Percentiles rank a stretch among this genome's conserved stretches.
Evolutionary conservation across 805 yeast species (phyloP).

Genomic region (Candida broadrunensis): DNA sequence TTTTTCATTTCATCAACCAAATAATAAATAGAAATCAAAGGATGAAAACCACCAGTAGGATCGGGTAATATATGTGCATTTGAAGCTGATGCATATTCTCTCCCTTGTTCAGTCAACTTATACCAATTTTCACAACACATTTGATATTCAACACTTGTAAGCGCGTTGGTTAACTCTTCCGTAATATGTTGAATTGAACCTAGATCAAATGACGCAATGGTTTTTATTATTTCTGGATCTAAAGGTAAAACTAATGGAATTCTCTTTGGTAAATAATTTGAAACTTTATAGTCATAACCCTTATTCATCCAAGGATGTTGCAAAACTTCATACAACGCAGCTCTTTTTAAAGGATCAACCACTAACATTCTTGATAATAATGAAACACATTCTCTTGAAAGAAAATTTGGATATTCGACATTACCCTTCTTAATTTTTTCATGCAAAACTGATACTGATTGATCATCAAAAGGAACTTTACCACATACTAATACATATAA

Average conservation of each 20-base stretch:
- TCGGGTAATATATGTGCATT: constrained; percentile 47
- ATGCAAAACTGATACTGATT: constrained; percentile 85
- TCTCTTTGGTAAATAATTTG: constrained; percentile 73
- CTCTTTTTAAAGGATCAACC: constrained; percentile 82
- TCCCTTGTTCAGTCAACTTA: constrained; percentile 35
- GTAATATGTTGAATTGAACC: constrained; percentile 62
- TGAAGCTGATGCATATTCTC: constrained; percentile 33
- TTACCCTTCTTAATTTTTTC: constrained; percentile 90
- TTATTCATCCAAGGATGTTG: constrained; percentile 93
- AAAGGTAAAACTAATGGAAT: constrained; percentile 70
- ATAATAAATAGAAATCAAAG: constrained; percentile 81
- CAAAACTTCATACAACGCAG: constrained; percentile 72
- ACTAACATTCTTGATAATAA: constrained; percentile 85
- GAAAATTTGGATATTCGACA: constrained; percentile 84
- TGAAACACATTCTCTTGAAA: constrained; percentile 78
- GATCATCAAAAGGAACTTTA: constrained; percentile 97
- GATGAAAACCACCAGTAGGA: constrained; percentile 87
- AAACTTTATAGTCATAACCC: constrained; percentile 75
- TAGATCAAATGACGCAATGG: constrained; percentile 76
- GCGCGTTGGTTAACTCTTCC: constrained; percentile 52
- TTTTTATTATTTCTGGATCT: constrained; percentile 62
- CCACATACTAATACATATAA: constrained; percentile 95
- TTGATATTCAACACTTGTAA: constrained; percentile 65
- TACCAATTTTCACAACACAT: constrained; percentile 64
- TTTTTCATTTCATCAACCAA: constrained; percentile 81